Evolutionary conservation across 2,329 filamentous ascomycete species (phyloP), one percentile per base, ranked within the genome.

Genomic region (Beauveria rudraprayagi): DNA sequence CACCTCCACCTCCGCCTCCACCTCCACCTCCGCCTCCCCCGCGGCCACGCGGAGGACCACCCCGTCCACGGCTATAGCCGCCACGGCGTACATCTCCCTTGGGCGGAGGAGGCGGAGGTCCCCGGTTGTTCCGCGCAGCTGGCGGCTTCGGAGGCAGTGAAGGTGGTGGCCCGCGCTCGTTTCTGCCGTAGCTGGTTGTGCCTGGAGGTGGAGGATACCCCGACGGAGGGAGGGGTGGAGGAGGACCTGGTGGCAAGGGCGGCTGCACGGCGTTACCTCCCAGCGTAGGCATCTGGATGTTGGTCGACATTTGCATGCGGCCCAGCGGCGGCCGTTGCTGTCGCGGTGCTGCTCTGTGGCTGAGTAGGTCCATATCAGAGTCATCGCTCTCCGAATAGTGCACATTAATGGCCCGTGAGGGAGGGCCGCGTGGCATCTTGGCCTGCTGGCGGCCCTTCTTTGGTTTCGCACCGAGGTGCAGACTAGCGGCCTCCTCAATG

Each of bases 381-480:
- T 78, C 77, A 50, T 77, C 77, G 43, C 73, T 76, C 66, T 80
- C 78, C n/a, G 76, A 77, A 62, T 77, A 78, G 65, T 77, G 72
- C 60, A 80, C 66, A 59, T 73, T 71, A 62, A 76, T 74, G 11
- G 72, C 72, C 26, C 70, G 69, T 14, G 70, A 64, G 26, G 72
- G 70, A 61, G 70, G 70, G 37, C 75, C 70, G 40, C 71, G 68
- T 56, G 74, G 9, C 50, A 24, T 71, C 65, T 66, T 75, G 43
- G 73, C 66, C 43, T 71, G 70, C 19, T 69, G 63, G 24, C 61
- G 68, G 26, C 65, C 68, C 24, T 64, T 63, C 9, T 43, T 55
- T 10, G 65, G 56, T 55, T 61, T 65, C 59, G 68, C 59, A 41
- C 64, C 61, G 19, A 44, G 69, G 67, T 55, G 69, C 67, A 60